Base-by-base conservation (phyloP, 768 basidiomycete genomes). In the Suillus decipiens region DNA sequence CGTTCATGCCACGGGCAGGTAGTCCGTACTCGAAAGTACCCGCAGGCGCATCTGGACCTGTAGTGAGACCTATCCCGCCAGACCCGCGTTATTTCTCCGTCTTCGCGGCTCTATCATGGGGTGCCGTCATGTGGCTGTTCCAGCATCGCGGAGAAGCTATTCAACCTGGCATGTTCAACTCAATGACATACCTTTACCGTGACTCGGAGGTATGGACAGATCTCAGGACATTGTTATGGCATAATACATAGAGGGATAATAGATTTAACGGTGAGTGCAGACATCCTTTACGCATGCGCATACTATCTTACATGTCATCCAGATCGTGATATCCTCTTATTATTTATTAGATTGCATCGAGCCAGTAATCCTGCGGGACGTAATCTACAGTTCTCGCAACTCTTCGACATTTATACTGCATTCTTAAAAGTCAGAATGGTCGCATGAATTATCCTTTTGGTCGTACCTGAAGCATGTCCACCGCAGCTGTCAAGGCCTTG, bases 41-140 rank as follows among this genome's bases (percentile, higher is more conserved):
- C 10, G 75, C 79, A 5, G 71, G 81, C 7, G 67, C 82, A 34
- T 71, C 80, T 59, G 71, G 77, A 22, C 72, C 85, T 5, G 65
- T 76, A 42, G 81, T 82, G 50, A 86, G 83, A 70, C 92, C 95
- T 3, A 75, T 93, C 41, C 95, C 96, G 8, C 95, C 96, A 3
- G 86, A 96, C 71, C 80, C 93, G 19, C 80, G 85, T 15, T 89
- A 92, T 73, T 99, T 99, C 77, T 86, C 90, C 1, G 71, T 92
- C 51, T 95, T 96, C 65, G 92, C 95, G 3, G 93, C 95, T 0
- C 68, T 98, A 15, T 84, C 89, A 37, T 99, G 97, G 97, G 97
- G 94, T 50, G 84, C 90, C 9, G 96, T 98, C 53, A 98, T 99
- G 96, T 99, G 90, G 85, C 78, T 97, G 64, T 99, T 96, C 84